These are phyloP conservation scores for Tylopilus vinaceipallidus DNA, from an alignment of 768 basidiomycete genomes.

Conservation along the genomic window DNA sequence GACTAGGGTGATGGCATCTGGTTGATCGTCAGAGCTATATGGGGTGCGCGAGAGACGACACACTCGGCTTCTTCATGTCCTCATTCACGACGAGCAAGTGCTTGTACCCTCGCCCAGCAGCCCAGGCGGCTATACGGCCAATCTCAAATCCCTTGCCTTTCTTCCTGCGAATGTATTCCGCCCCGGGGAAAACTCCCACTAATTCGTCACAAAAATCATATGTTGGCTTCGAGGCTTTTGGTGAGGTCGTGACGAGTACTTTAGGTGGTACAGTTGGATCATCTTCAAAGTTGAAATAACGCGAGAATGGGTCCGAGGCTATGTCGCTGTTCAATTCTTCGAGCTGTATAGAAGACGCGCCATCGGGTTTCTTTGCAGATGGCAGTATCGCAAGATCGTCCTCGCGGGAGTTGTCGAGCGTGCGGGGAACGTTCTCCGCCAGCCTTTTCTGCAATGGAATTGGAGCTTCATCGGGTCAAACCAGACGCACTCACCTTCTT, in stretches of 20 bases:
- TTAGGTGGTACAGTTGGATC: constrained; percentile 78
- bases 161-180: constrained; percentile 82
- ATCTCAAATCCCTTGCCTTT: constrained; percentile 90
- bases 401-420: constrained; percentile 91
- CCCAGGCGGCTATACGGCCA: constrained; percentile 91
- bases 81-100: constrained; percentile 94
- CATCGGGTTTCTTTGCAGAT: constrained; percentile 28
- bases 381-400: constrained; percentile 54
- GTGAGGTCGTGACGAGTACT: constrained; percentile 87
- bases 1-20: constrained; percentile 91
- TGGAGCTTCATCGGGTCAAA: no score
- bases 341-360: constrained; percentile 37
- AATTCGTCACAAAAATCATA: constrained; percentile 94
- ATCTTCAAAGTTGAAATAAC: constrained; percentile 67
- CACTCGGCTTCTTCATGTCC: constrained; percentile 91
- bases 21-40: constrained; percentile 6
- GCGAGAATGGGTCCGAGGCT: constrained; percentile 72
- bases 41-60: constrained; percentile 31
- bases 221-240: constrained; percentile 82
- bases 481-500: constrained; percentile 61
- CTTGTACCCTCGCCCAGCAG: constrained; percentile 81
- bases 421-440: constrained; percentile 82
- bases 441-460: constrained; percentile 88
- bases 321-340: constrained; percentile 69
- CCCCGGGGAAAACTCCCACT: constrained; percentile 86